These are phyloP conservation scores for Botrytis cinerea DNA, from an alignment of 2,329 filamentous ascomycete species.

Conservation along the genomic window DNA sequence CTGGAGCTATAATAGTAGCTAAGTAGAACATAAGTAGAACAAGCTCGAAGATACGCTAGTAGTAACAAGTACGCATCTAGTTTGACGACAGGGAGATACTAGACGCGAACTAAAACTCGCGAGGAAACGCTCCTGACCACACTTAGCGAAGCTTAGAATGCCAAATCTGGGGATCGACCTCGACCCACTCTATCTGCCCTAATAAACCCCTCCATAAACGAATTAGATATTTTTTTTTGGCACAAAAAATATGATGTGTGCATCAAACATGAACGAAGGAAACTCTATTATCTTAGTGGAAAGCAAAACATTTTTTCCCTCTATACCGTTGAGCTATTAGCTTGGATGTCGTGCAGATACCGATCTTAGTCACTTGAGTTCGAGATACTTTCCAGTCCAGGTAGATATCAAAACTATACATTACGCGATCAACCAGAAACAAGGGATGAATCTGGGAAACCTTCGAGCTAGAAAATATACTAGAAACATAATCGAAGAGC, in stretches of 20 bases:
- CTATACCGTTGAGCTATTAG: background rate
- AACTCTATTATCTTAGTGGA: background rate
- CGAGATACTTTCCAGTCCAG: background rate
- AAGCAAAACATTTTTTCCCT: background rate
- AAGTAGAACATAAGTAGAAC: background rate
- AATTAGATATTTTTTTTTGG: background rate
- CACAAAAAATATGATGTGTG: rapidly evolving
- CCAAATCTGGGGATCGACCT: background rate
- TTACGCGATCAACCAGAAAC: background rate
- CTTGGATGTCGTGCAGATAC: background rate
- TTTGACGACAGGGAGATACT: background rate
- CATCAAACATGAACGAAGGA: background rate
- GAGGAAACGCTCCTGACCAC: background rate
- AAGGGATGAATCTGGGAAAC: background rate
- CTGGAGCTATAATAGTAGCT: background rate
- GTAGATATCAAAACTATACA: background rate
- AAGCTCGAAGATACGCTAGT: rapidly evolving
- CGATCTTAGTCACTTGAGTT: background rate
- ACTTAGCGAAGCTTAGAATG: background rate
- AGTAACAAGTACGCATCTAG: background rate
- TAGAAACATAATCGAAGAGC: background rate
- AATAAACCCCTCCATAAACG: rapidly evolving
- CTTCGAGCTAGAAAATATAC: background rate
- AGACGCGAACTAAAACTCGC: background rate
- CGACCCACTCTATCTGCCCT: background rate